Evolutionary conservation across 345 rosid genomes (phyloP).

Genomic region (Gossypium arboreum): DNA sequence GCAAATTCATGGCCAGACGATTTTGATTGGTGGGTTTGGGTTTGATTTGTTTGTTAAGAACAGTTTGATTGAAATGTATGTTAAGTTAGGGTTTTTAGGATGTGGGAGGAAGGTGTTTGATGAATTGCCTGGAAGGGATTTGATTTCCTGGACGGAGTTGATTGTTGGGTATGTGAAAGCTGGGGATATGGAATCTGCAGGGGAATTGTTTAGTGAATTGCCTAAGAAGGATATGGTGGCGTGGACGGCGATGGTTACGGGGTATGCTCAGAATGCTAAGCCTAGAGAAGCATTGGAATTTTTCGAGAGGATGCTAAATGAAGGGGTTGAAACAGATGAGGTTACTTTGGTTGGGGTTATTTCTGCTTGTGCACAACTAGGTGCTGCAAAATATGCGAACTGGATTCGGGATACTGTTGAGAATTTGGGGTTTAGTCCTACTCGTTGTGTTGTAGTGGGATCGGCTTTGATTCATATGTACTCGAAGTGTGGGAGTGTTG

Average conservation of each 20-base stretch:
- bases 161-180: constrained; percentile 48
- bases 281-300: constrained; percentile 61
- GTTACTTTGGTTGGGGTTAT: constrained; percentile 57
- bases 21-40: constrained; percentile 61
- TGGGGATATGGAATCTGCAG: constrained; percentile 60
- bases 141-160: constrained; percentile 66
- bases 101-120: constrained; percentile 62
- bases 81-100: constrained; percentile 45
- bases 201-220: constrained; percentile 40
- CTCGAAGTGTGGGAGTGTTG: constrained; percentile 72
- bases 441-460: constrained; percentile 51
- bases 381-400: constrained; percentile 50
- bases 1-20: constrained; percentile 72
- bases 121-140: constrained; percentile 60
- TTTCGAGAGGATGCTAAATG: constrained; percentile 58
- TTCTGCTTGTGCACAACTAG: constrained; percentile 81
- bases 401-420: constrained; percentile 42
- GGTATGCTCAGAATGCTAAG: constrained; percentile 63
- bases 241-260: constrained; percentile 79
- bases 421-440: constrained; percentile 33
- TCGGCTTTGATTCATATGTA: constrained; percentile 82
- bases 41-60: constrained; percentile 63
- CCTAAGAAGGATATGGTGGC: constrained; percentile 59
- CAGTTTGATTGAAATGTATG: constrained; percentile 56
- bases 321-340: constrained; percentile 47